A percentile compares a stretch with the other conserved stretches of the same genome.
phyloP scores from a whole-genome alignment of 2,329 filamentous ascomycete species.

The Xylariaceae sp. region DNA sequence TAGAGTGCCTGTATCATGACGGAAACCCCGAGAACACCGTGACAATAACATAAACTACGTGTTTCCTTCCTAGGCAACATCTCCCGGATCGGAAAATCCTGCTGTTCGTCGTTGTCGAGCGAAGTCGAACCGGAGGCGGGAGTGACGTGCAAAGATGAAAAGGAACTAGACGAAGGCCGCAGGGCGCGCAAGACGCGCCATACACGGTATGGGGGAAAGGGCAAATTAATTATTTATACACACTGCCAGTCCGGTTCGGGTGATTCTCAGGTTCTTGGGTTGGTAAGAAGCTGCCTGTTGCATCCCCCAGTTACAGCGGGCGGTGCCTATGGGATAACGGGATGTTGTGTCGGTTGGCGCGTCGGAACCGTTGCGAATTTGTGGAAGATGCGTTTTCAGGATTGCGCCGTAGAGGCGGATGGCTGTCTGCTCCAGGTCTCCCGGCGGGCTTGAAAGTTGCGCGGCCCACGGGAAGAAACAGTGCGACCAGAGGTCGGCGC shows the following conservation, averaged over 20 bases:
- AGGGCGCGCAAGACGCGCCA: no score
- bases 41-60: constrained; percentile 6
- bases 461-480: constrained; percentile 16
- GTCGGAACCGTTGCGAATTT: constrained; percentile 4
- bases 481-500: constrained; percentile 13
- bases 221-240: constrained; percentile 19
- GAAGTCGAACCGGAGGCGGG: no score
- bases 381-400: constrained; percentile 6
- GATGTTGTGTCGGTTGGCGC: constrained; percentile 6
- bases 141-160: no score
- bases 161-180: no score
- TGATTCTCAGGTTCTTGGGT: constrained; percentile 6
- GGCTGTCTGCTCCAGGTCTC: constrained; percentile 24
- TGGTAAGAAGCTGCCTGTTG: constrained; percentile 9
- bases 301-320: no score
- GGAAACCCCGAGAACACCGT: constrained; percentile 4
- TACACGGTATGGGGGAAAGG: no score
- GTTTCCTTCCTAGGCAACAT: constrained; percentile 7
- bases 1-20: background rate
- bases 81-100: no score
- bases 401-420: constrained; percentile 11
- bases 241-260: constrained; percentile 12
- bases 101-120: no score
- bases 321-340: no score
- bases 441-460: constrained; percentile 20